Conservation (phyloP, 129 eudicot genomes). For the Calendula officinalis region DNA sequence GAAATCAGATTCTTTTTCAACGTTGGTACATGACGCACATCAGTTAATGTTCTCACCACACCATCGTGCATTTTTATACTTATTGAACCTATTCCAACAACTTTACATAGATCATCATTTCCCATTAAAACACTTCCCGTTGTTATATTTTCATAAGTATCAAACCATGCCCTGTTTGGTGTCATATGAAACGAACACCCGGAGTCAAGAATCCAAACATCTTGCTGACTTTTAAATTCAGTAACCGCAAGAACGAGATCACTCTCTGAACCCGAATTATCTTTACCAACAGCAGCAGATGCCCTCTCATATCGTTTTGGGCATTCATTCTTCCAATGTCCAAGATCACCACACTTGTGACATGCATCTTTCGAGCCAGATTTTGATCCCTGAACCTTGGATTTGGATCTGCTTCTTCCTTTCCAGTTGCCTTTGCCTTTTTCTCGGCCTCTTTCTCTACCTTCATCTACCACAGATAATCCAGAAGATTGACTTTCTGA, state of each 20-base stretch:
- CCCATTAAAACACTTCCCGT: background rate
- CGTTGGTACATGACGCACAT: background rate
- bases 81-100: background rate
- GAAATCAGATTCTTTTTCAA: constrained; percentile 2
- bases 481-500: background rate
- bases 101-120: background rate
- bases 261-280: background rate
- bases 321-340: background rate
- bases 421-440: background rate
- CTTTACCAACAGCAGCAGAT: background rate
- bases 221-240: background rate
- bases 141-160: no score
- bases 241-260: background rate
- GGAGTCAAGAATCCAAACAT: background rate
- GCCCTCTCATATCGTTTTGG: background rate
- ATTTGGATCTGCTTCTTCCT: background rate
- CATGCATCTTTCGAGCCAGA: background rate
- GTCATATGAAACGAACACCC: background rate
- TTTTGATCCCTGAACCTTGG: background rate
- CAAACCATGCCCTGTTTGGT: no score
- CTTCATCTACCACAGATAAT: background rate
- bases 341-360: background rate
- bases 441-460: background rate
- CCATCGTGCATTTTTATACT: background rate
- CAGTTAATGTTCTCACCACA: background rate